Evolutionary conservation across 495 filamentous ascomycete genomes (phyloP), one percentile per base, ranked within the genome.

Genomic region (Daldinia vernicosa): DNA sequence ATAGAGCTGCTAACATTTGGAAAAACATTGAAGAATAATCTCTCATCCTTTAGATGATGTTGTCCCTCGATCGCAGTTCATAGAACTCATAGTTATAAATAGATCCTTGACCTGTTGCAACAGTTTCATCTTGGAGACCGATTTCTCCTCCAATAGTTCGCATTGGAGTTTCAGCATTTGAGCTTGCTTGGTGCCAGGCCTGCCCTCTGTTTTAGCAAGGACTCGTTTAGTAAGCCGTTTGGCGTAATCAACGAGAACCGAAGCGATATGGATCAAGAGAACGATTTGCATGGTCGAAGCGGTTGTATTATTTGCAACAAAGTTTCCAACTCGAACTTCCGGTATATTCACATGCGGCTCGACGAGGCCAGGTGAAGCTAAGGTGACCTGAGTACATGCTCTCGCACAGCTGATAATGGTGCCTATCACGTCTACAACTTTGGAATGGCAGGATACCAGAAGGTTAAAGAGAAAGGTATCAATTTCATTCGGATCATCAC

Each of bases 241-340:
- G 6, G 67, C 63, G 4, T 71, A 61, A 6, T 70, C 75, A n/a
- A 59, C 45, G 28, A 77, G 68, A 2, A 75, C 68, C 1, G 64
- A 47, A 5, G 67, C 58, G 11, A 80, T 56, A 26, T 77, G 74
- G 6, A 73, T 56, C 3, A 80, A 57, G 19, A 80, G 68, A 22
- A 74, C 71, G 28, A 61, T 71, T 33, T 81, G 77, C 77, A 81
- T 79, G 2, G 74, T 67, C 0, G 75, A 69, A 9, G 76, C 75
- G 9, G 71, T 24, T 6, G 76, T 45, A 2, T 60, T 57, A 22
- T 74, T 75, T 6, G 77, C 77, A 9, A 72, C 67, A 50, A 77
- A 81, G 33, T 47, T 71, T 12, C 80, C 80, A 22, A 81, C 70
- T 11, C 76, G 76, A 9, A 80, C 43, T 26, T 72, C 66, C 2